phyloP scores from a whole-genome alignment of 768 basidiomycete species.

The Boletus vermiculosoides region DNA sequence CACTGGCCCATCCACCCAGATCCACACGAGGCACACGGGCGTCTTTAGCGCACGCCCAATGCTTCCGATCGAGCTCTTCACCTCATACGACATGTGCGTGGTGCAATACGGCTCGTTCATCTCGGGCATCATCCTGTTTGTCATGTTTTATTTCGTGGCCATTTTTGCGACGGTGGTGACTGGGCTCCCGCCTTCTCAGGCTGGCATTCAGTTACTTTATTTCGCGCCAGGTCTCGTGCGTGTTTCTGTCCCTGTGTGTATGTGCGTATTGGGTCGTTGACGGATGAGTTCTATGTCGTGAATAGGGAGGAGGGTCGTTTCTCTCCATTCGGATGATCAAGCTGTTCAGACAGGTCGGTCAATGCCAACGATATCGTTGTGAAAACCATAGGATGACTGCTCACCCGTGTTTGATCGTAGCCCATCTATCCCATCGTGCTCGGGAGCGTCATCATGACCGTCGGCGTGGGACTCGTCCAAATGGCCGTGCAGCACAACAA shows the following conservation, averaged over 20 bases:
- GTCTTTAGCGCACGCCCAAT: slow-evolving; percentile 39
- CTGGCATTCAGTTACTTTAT: slow-evolving; percentile 49
- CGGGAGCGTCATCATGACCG: slow-evolving; percentile 37
- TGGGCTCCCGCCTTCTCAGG: slow-evolving; percentile 37
- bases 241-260: background rate
- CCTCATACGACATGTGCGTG: slow-evolving; percentile 40
- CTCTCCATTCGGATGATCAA: slow-evolving; percentile 37
- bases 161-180: slow-evolving; percentile 51
- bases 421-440: slow-evolving; percentile 43
- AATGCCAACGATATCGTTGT: background rate
- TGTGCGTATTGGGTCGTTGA: background rate
- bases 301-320: slow-evolving; percentile 40
- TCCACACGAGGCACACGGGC: slow-evolving; percentile 10
- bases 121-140: slow-evolving; percentile 48
- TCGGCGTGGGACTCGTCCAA: slow-evolving; percentile 44
- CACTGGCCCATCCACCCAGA: background rate
- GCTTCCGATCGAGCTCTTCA: slow-evolving; percentile 47
- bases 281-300: background rate
- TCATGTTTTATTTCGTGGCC: slow-evolving; percentile 54
- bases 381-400: background rate
- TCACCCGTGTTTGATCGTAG: slow-evolving; percentile 18
- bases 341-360: slow-evolving; percentile 36
- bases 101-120: slow-evolving; percentile 40
- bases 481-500: slow-evolving; percentile 40
- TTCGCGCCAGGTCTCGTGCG: slow-evolving; percentile 50